Percentiles rank a stretch among this genome's conserved stretches.
These are phyloP conservation scores for Corynascus novoguineensis DNA, from an alignment of 495 filamentous ascomycete genomes.

Conservation along the genomic window DNA sequence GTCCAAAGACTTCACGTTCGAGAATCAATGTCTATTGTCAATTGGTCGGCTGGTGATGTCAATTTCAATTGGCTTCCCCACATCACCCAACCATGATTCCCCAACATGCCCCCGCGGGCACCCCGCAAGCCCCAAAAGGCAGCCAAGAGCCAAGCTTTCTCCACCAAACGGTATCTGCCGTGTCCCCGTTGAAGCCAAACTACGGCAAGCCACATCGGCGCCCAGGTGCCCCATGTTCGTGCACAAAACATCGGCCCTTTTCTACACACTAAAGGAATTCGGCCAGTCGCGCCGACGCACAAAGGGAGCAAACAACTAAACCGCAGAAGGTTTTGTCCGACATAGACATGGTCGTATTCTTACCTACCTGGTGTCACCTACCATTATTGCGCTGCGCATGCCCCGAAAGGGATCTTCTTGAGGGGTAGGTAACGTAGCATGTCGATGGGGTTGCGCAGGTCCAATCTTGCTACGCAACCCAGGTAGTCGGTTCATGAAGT, in stretches of 20 bases:
- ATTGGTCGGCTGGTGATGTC: no score
- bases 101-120: not conserved
- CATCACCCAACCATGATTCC: not conserved
- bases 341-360: not conserved
- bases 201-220: not conserved
- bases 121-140: not conserved
- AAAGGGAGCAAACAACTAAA: not conserved
- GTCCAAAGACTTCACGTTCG: no score
- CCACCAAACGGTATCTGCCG: not conserved
- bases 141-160: not conserved
- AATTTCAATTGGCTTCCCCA: no score
- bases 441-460: not conserved
- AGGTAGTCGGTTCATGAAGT: not conserved
- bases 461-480: not conserved
- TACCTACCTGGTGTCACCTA: not conserved
- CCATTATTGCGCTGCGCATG: not conserved
- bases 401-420: not conserved
- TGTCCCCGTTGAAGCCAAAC: not conserved
- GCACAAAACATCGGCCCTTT: constrained; percentile 12
- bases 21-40: no score
- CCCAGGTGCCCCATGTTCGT: not conserved
- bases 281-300: not conserved
- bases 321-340: no score
- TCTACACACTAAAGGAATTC: not conserved
- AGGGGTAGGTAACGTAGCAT: not conserved